These are phyloP conservation scores for Esteya vermicola DNA, from an alignment of 2,329 filamentous ascomycete species.

Conservation along the genomic window DNA sequence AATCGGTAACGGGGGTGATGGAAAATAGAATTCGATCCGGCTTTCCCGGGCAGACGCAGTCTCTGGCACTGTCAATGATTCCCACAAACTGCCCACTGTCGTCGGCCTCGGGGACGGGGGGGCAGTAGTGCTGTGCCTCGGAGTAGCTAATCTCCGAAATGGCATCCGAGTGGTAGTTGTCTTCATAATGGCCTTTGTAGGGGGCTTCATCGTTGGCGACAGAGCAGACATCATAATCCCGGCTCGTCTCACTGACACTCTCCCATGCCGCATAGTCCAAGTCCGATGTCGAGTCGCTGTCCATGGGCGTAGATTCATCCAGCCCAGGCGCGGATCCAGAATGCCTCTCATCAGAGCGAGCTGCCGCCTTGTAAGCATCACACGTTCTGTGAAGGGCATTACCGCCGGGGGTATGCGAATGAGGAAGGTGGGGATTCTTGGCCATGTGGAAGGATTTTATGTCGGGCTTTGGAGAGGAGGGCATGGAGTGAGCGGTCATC, in stretches of 20 bases:
- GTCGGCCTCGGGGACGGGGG: not conserved
- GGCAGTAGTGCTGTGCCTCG: not conserved
- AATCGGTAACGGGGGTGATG: conserved; percentile 3
- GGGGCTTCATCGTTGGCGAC: too few species aligned
- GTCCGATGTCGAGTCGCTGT: too few species aligned
- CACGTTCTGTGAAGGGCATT: too few species aligned
- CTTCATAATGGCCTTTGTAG: too few species aligned
- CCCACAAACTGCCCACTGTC: not conserved
- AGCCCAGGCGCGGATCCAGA: too few species aligned
- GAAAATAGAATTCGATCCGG: conserved; percentile 5
- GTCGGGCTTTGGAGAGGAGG: not conserved
- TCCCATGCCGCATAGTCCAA: too few species aligned
- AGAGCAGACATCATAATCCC: too few species aligned
- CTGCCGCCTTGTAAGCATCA: too few species aligned
- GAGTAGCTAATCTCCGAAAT: not conserved
- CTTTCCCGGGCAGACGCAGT: conserved; percentile 1
- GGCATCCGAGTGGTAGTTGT: not conserved
- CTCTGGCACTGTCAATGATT: conserved; percentile 1
- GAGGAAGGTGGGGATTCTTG: not conserved
- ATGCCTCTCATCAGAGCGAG: too few species aligned
- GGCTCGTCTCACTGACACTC: too few species aligned
- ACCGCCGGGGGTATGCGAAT: too few species aligned
- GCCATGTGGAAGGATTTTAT: not conserved
- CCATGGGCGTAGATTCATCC: too few species aligned
- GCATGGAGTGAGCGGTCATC: not conserved